phyloP scores from a whole-genome alignment of 495 filamentous ascomycete species.

The Terfezia claveryi region DNA sequence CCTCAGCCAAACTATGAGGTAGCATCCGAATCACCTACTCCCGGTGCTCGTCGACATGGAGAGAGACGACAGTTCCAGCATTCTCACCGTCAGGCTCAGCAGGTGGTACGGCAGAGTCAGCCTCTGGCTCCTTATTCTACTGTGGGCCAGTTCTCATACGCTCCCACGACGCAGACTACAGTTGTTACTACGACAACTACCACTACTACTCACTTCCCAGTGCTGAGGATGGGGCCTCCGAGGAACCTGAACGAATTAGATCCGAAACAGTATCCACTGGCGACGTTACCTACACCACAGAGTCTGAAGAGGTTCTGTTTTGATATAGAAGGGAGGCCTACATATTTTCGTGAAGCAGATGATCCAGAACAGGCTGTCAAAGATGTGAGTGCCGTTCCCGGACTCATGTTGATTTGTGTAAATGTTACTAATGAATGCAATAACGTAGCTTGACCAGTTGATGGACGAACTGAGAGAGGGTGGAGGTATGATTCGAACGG shows the following conservation, averaged over 20 bases:
- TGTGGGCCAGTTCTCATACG: conserved; percentile 45
- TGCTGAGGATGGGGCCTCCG: conserved; percentile 54
- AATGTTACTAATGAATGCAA: conserved; percentile 7
- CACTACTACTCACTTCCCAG: conserved; percentile 73
- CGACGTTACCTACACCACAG: conserved; percentile 53
- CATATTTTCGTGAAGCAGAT: conserved; percentile 45
- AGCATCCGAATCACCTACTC: background rate
- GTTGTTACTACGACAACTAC: conserved; percentile 87
- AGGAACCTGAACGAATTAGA: conserved; percentile 54
- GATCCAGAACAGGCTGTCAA: conserved; percentile 31
- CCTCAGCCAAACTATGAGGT: background rate
- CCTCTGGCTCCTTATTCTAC: conserved; percentile 16
- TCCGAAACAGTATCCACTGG: conserved; percentile 74
- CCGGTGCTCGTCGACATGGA: background rate
- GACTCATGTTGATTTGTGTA: background rate
- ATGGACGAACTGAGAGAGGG: conserved; percentile 29
- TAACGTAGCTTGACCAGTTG: conserved; percentile 27
- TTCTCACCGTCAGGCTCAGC: background rate
- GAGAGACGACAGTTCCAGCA: background rate
- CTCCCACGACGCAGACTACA: conserved; percentile 49
- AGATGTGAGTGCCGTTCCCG: conserved; percentile 30
- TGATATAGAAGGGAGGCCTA: conserved; percentile 40
- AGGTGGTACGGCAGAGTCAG: background rate
- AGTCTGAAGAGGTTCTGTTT: conserved; percentile 53
- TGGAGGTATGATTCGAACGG: conserved; percentile 31